phyloP scores from a whole-genome alignment of 2,329 filamentous ascomycete species.

The Ceratocystis lukuohia region DNA sequence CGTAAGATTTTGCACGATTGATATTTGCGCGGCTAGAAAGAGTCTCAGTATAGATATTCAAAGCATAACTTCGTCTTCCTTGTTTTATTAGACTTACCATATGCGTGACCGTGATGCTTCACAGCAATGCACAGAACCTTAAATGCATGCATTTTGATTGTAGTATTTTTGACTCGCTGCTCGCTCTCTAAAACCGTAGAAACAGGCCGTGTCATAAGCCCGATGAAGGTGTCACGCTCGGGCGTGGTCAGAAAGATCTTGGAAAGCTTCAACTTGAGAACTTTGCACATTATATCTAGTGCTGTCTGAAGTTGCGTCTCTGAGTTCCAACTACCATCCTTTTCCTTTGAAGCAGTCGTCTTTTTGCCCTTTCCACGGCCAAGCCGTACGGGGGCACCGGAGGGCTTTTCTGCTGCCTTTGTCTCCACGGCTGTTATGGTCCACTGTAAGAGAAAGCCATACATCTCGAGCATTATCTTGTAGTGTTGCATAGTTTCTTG shows the following conservation, averaged over 20 bases:
- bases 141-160: slow-evolving; percentile 92
- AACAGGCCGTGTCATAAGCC: slow-evolving; percentile 78
- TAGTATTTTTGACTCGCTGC: slow-evolving; percentile 72
- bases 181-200: slow-evolving; percentile 94
- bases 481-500: slow-evolving; percentile 77
- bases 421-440: slow-evolving; percentile 86
- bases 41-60: slow-evolving; percentile 24
- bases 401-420: slow-evolving; percentile 81
- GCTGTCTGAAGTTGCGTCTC: slow-evolving; percentile 75
- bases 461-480: slow-evolving; percentile 84
- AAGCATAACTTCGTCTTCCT: neutral
- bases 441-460: slow-evolving; percentile 90
- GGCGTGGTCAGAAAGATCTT: slow-evolving; percentile 94
- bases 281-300: slow-evolving; percentile 89
- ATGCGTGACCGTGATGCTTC: slow-evolving; percentile 94
- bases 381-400: slow-evolving; percentile 50
- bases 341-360: slow-evolving; percentile 38
- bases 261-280: slow-evolving; percentile 79
- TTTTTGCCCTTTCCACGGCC: slow-evolving; percentile 68
- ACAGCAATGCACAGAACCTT: slow-evolving; percentile 92
- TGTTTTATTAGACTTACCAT: slow-evolving; percentile 44
- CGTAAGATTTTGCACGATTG: slow-evolving; percentile 91
- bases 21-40: slow-evolving; percentile 72
- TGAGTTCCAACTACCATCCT: slow-evolving; percentile 78
- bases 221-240: slow-evolving; percentile 88